Evolutionary conservation across 2,329 filamentous ascomycete genomes (phyloP).

Genomic region (Pseudogymnoascus sp.): DNA sequence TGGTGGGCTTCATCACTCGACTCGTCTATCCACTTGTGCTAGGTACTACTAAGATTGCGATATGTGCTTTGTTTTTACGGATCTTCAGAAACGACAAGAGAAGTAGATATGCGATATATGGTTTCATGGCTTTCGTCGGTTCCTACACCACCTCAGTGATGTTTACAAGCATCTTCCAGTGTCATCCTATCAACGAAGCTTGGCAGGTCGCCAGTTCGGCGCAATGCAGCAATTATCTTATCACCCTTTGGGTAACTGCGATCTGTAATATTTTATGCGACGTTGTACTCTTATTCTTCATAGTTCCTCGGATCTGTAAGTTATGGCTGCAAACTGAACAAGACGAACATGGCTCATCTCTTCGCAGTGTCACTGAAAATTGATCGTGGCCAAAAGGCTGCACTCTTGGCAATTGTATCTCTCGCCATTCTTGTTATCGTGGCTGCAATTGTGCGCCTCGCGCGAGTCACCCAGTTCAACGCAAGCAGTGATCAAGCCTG

Average conservation of each 20-base stretch:
- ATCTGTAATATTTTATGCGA: conserved; percentile 15
- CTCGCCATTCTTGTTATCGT: conserved; percentile 15
- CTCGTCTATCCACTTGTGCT: conserved; percentile 15
- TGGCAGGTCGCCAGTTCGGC: conserved; percentile 10
- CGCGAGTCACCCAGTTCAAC: not conserved
- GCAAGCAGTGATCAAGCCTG: conserved; percentile 12
- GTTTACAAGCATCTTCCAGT: conserved; percentile 12
- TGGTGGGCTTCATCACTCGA: conserved; percentile 12
- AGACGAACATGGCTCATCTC: not conserved
- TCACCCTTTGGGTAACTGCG: conserved; percentile 10
- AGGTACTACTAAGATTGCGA: conserved; percentile 13
- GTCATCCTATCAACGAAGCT: conserved; percentile 12
- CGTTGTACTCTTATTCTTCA: conserved; percentile 16
- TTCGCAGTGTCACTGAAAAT: conserved; percentile 15
- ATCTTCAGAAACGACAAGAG: conserved; percentile 10
- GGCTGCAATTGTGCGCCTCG: conserved; percentile 11
- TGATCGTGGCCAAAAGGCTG: conserved; percentile 13
- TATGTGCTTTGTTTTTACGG: conserved; percentile 14
- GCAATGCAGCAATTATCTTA: conserved; percentile 10
- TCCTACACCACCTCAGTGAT: not conserved
- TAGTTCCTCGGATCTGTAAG: conserved; percentile 16
- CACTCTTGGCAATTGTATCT: conserved; percentile 12
- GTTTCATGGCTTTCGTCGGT: conserved; percentile 10
- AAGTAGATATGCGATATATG: conserved; percentile 8
- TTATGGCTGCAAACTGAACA: not conserved